Evolutionary conservation across 345 rosid species (phyloP).

Genomic region (Cardamine occulta): DNA sequence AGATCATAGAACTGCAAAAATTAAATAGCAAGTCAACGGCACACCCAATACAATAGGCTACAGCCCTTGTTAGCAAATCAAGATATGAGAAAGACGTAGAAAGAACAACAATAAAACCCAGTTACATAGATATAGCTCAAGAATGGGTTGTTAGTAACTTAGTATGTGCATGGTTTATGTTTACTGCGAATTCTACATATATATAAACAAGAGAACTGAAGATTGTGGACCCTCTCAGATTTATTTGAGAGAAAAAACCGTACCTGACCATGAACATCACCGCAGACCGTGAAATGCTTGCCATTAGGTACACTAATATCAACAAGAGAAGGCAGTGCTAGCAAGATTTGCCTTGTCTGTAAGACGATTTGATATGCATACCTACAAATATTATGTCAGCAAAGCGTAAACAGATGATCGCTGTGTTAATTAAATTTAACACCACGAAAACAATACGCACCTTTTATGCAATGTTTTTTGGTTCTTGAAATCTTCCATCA

Average conservation of each 20-base stretch:
- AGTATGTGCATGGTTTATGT: not conserved
- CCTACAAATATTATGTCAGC: constrained; percentile 49
- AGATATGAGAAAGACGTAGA: constrained; percentile 18
- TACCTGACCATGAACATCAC: constrained; percentile 99
- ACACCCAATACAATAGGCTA: constrained; percentile 15
- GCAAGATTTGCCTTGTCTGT: constrained; percentile 81
- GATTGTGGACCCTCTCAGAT: too few relatives aligned
- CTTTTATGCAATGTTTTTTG: constrained; percentile 89
- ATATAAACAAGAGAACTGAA: not conserved
- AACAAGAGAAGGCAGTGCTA: constrained; percentile 76
- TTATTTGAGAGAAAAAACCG: too few relatives aligned
- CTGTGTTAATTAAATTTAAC: constrained; percentile 25
- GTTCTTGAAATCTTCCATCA: constrained; percentile 94
- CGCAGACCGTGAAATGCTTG: constrained; percentile 86
- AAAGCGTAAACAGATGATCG: constrained; percentile 25
- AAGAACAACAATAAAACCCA: not conserved
- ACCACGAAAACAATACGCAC: constrained; percentile 43
- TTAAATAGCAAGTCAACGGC: constrained; percentile 22
- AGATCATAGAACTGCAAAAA: constrained; percentile 91
- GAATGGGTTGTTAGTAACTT: not conserved
- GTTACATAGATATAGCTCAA: not conserved
- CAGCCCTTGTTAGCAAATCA: not conserved
- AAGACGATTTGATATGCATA: constrained; percentile 92
- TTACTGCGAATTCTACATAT: not conserved
- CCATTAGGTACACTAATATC: constrained; percentile 76